phyloP scores from a whole-genome alignment of 768 basidiomycete species.

The Tephrocybe sp. region DNA sequence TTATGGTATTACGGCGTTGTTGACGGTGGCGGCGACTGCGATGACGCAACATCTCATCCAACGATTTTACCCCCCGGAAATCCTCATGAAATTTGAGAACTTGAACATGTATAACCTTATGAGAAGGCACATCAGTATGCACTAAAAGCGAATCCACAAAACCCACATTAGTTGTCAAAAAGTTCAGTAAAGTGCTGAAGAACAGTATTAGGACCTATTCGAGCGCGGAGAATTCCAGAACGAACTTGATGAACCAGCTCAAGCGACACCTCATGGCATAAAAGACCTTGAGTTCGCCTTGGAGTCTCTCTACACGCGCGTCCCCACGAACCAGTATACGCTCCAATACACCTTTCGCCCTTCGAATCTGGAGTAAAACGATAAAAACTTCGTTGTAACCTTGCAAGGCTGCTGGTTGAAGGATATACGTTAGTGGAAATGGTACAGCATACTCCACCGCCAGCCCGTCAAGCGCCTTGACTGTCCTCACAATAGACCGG shows the following conservation, averaged over 20 bases:
- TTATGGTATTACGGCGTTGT: conserved; percentile 58
- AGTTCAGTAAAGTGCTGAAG: conserved; percentile 44
- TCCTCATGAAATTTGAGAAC: conserved; percentile 57
- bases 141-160: no score
- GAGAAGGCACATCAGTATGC: no score
- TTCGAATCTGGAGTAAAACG: conserved; percentile 70
- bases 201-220: not conserved
- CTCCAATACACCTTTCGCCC: conserved; percentile 73
- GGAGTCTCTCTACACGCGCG: conserved; percentile 29
- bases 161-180: conserved; percentile 71
- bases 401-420: conserved; percentile 55
- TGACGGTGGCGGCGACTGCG: conserved; percentile 60
- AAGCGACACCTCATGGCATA: conserved; percentile 76
- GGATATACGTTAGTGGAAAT: conserved; percentile 80
- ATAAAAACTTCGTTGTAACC: conserved; percentile 68
- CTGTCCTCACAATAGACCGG: conserved; percentile 47
- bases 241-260: conserved; percentile 86
- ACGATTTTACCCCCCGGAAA: conserved; percentile 53
- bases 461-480: conserved; percentile 67
- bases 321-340: conserved; percentile 65
- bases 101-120: conserved; percentile 71
- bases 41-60: conserved; percentile 80
- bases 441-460: conserved; percentile 79
- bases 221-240: conserved; percentile 11
- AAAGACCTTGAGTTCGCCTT: conserved; percentile 62